Conservation (phyloP, 371 early-diverging fungal species). For the Saksenaea vasiformis region DNA sequence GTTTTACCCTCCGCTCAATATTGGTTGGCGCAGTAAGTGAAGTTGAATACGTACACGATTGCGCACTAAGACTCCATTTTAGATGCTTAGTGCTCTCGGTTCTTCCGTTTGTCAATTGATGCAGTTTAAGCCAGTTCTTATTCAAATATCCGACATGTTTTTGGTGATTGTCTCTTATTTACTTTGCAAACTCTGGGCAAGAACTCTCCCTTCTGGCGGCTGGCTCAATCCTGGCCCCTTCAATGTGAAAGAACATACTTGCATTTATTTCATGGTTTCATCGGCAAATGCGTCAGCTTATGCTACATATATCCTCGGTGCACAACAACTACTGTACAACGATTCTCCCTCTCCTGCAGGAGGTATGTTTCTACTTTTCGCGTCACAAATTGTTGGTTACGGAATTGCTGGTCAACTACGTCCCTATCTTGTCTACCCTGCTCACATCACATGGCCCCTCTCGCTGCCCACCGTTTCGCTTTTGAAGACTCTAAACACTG, state of each 20-base stretch:
- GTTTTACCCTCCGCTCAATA: constrained; percentile 33
- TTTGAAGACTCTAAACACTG: constrained; percentile 65
- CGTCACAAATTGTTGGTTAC: constrained; percentile 75
- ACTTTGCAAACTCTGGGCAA: constrained; percentile 22
- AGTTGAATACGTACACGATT: neutral
- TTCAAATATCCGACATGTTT: constrained; percentile 27
- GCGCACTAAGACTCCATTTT: neutral
- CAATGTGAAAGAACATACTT: constrained; percentile 37
- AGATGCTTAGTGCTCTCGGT: constrained; percentile 28
- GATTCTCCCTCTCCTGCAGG: constrained; percentile 41
- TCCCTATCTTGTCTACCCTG: constrained; percentile 76
- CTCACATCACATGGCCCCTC: constrained; percentile 85
- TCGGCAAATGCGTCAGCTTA: constrained; percentile 32
- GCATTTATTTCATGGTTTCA: constrained; percentile 34
- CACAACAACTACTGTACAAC: constrained; percentile 48
- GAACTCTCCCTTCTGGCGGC: constrained; percentile 15
- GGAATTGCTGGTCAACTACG: constrained; percentile 81
- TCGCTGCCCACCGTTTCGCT: constrained; percentile 71
- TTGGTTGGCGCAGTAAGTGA: constrained; percentile 35
- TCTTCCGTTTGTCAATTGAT: constrained; percentile 32
- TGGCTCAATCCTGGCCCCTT: constrained; percentile 48
- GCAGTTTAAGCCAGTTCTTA: constrained; percentile 30
- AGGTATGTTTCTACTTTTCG: constrained; percentile 48
- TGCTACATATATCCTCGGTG: constrained; percentile 49
- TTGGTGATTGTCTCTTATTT: constrained; percentile 32